Percentiles rank a stretch among this genome's conserved stretches.
Conservation (phyloP, 1,139 yeast species). For the Hemisphaericaspora lyxosophila region DNA sequence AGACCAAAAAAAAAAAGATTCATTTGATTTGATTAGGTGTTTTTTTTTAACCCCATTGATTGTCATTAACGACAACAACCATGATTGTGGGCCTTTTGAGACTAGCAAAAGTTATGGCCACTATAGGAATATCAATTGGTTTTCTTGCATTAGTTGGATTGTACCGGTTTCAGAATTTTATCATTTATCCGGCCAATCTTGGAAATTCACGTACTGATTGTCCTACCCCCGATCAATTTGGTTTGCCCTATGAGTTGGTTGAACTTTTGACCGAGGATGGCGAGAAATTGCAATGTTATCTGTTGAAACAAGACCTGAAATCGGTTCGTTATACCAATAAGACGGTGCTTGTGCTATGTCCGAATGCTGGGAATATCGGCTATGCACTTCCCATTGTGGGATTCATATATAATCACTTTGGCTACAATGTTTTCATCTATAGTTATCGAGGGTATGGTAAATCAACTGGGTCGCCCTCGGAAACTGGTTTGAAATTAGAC, state of each 20-base stretch:
- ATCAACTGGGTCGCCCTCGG: slow-evolving; percentile 77
- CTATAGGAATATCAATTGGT: slow-evolving; percentile 38
- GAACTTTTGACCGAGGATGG: slow-evolving; percentile 69
- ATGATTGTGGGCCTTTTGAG: slow-evolving; percentile 2
- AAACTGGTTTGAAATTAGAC: slow-evolving; percentile 77
- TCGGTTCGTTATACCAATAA: slow-evolving; percentile 50
- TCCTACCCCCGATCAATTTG: slow-evolving; percentile 75
- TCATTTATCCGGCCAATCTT: slow-evolving; percentile 81
- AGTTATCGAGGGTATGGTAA: slow-evolving; percentile 93
- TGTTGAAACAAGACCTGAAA: slow-evolving; percentile 47
- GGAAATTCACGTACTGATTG: slow-evolving; percentile 77
- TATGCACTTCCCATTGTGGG: slow-evolving; percentile 83
- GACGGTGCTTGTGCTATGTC: slow-evolving; percentile 78
- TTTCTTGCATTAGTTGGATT: slow-evolving; percentile 51
- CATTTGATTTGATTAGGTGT: too few relatives aligned
- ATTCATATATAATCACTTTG: slow-evolving; percentile 61
- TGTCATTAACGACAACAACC: not conserved
- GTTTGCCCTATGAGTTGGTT: slow-evolving; percentile 66
- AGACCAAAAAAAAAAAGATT: too few relatives aligned
- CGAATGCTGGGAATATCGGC: slow-evolving; percentile 97
- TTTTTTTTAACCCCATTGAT: too few relatives aligned
- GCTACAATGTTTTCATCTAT: slow-evolving; percentile 78
- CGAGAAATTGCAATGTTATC: slow-evolving; percentile 42
- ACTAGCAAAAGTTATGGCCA: slow-evolving; percentile 20
- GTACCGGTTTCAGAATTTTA: slow-evolving; percentile 62